Base-by-base conservation (phyloP, 768 basidiomycete genomes). In the Tulasnella sp. region DNA sequence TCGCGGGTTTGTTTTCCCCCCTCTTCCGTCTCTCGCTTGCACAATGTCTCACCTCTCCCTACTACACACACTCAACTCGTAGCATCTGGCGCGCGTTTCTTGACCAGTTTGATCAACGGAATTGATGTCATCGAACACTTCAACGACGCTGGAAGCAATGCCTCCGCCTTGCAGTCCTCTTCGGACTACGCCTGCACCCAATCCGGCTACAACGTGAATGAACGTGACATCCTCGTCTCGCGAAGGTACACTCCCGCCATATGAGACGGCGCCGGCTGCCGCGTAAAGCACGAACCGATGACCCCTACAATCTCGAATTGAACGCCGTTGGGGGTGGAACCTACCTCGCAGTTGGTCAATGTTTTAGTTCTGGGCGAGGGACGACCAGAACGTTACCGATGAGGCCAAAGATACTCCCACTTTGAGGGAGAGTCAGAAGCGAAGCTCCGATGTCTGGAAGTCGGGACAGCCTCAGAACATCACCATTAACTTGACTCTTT, bases 141-240 rank as follows among this genome's bases (percentile, higher is more conserved):
- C 71, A 81, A 81, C 76, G 72, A 80, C 73, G 56, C 80, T 46
- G 71, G 78, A 19, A 39, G 80, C 38, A 78, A 77, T 39, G 58
- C 27, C 27, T 76, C 62, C 34, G 73, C 38, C 18, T 56, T 80
- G 2, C 78, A 80, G 44, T 78, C 82, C 27, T 19, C 74, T 24
- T 3, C 74, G 87, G 89, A 87, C 1, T 91, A 90, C 84, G 87
- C 88, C 10, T 90, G 91, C 89, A 89, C 89, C 19, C 79, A 84
- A 39, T 36, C 58, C 4, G 84, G 82, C 1, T 87, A 7, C n/a
- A 34, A 1, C 27, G 12, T 62, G 24, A 9, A 27, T 10, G 31
- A 75, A 18, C 16, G 42, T 10, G 52, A 40, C 9, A 7, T n/a
- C 24, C 74, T 34, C 31, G 74, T 44, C 19, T 46, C n/a, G 8